These are phyloP conservation scores for Macrolepiota albuminosa DNA, from an alignment of 768 basidiomycete genomes.

Conservation along the genomic window DNA sequence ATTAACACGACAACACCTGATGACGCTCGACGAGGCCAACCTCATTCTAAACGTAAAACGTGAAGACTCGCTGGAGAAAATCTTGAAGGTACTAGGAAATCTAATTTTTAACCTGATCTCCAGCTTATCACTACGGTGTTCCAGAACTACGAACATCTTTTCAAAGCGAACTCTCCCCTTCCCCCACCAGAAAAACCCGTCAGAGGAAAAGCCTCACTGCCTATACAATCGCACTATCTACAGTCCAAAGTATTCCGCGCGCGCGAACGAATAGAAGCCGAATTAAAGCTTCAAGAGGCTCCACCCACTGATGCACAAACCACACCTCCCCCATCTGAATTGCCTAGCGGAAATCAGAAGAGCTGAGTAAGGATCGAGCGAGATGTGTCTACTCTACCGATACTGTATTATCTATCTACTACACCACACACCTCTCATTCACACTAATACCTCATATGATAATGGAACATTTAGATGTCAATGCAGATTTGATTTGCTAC, in stretches of 20 bases:
- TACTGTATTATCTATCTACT: slow-evolving; percentile 13
- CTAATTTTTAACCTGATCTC: background rate
- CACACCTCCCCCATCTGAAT: slow-evolving; percentile 17
- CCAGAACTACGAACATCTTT: slow-evolving; percentile 91
- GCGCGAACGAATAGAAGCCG: slow-evolving; percentile 91
- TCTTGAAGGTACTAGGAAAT: slow-evolving; percentile 58
- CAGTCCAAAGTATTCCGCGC: slow-evolving; percentile 98
- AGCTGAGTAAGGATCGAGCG: slow-evolving; percentile 3
- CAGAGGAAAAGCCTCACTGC: slow-evolving; percentile 38
- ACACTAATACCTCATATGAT: background rate
- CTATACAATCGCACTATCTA: slow-evolving; percentile 80
- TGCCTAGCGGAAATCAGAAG: slow-evolving; percentile 10
- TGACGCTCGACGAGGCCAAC: slow-evolving; percentile 95
- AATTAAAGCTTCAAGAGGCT: slow-evolving; percentile 34
- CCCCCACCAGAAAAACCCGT: slow-evolving; percentile 45
- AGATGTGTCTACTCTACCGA: slow-evolving; percentile 4
- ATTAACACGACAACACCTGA: slow-evolving; percentile 78
- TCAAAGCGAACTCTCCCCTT: slow-evolving; percentile 83
- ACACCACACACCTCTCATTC: slow-evolving; percentile 14
- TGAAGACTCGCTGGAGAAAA: slow-evolving; percentile 59
- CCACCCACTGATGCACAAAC: slow-evolving; percentile 11
- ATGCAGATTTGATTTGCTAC: background rate
- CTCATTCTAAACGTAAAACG: slow-evolving; percentile 87
- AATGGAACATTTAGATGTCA: slow-evolving; percentile 4
- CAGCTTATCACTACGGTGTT: slow-evolving; percentile 3